Evolutionary conservation across 2,329 filamentous ascomycete species (phyloP), one percentile per base, ranked within the genome.

Genomic region (Mollisia scopiformis): DNA sequence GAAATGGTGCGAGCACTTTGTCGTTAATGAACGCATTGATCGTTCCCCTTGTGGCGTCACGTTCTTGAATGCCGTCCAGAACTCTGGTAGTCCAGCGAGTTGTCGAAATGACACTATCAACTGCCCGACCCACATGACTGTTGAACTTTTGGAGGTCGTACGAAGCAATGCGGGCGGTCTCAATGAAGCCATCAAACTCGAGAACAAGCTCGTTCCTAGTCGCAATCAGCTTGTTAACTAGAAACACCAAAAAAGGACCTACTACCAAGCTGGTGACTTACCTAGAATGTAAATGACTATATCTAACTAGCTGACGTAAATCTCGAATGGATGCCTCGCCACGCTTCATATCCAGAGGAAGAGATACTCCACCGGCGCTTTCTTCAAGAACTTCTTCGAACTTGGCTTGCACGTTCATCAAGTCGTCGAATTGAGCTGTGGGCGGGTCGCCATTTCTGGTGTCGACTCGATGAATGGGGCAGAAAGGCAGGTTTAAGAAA

Each of bases 311-410:
- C 27, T 86, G 88, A 31, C 89, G 85, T 25, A 95, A 77, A 68
- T 93, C 91, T 41, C 91, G 84, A 35, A 95, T 87, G 1, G 88
- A 87, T 2, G 86, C 80, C 74, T 94, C 90, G 2, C 88, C 88
- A 10, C 86, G 84, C 77, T 92, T 93, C 87, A 95, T 93, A 67
- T 92, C 89, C 67, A 90, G 80, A 0, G 91, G 91, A 2, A 95
- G 76, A 1, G 85, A 86, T 1, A 88, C 84, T 1, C 87, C 85
- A 23, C 87, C 82, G 1, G 86, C 83, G 16, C 85, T 86, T 61
- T 86, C 84, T 66, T 91, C 85, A 3, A 95, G 76, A 0, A 95
- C 86, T 59, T 89, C 84, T 74, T 93, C 90, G 58, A 96, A 92
- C 28, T 87, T 83, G n/a, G 84, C 80, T 74, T 96, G 91, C 1